These are phyloP conservation scores for Myxozyma udenii DNA, from an alignment of 805 yeast genomes.

Conservation along the genomic window DNA sequence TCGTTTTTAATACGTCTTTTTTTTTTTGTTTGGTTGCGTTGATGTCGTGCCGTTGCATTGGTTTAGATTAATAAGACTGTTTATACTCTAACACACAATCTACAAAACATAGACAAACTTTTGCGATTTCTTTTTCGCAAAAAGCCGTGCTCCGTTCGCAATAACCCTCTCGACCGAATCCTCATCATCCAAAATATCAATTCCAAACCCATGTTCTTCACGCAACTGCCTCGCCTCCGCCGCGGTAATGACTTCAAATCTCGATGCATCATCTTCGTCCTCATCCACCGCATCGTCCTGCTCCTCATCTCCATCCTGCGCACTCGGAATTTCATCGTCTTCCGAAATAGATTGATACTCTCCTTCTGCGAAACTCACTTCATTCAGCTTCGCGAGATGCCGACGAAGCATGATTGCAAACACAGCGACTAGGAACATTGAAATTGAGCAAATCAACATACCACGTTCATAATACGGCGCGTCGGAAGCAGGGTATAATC, in stretches of 20 bases:
- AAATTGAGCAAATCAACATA: conserved; percentile 20
- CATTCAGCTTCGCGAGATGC: conserved; percentile 25
- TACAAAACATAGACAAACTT: conserved; percentile 25
- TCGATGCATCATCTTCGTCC: conserved; percentile 20
- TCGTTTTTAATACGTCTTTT: no score
- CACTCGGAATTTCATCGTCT: conserved; percentile 9
- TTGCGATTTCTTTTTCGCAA: conserved; percentile 17
- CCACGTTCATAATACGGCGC: conserved; percentile 31
- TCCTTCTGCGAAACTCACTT: conserved; percentile 16
- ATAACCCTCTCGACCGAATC: conserved; percentile 19
- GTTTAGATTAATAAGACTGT: no score
- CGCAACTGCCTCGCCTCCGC: conserved; percentile 26
- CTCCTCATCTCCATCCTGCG: conserved; percentile 18
- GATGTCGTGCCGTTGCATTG: no score
- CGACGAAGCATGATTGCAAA: conserved; percentile 26
- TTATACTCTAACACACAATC: no score
- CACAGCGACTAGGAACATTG: conserved; percentile 25
- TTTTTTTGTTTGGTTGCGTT: no score
- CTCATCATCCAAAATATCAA: conserved; percentile 28
- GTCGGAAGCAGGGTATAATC: conserved; percentile 32
- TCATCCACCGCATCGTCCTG: conserved; percentile 14
- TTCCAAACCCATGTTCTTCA: conserved; percentile 26
- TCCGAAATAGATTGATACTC: conserved; percentile 13
- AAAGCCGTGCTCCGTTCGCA: conserved; percentile 22
- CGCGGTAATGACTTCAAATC: conserved; percentile 24